Base-by-base conservation (phyloP, 768 basidiomycete genomes). In the Suillus bovinus region DNA sequence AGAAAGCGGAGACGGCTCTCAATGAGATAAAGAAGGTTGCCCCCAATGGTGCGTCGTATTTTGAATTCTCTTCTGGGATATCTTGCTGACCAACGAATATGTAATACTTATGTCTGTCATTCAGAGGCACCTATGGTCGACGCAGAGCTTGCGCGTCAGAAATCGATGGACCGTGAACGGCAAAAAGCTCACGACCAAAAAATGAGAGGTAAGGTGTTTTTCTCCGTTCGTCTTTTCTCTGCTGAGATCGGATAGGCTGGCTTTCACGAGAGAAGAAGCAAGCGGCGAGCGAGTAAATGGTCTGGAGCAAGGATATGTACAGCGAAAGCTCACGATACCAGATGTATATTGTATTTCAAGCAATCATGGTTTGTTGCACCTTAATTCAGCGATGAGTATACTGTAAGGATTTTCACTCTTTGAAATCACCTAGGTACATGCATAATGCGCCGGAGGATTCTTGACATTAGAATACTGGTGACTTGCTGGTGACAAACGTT, bases 171-270 rank as follows among this genome's bases (percentile, higher is more conserved):
- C 60, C 84, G 87, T 65, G 87, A 87, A 70, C 82, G 85, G 49
- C 87, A 90, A 64, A 84, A 77, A 65, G 82, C 71, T 0, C 82
- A 86, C 64, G 88, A 87, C 63, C 79, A 87, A 71, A 93, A 89
- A 72, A 77, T 93, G 71, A 89, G 87, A 79, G 93, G 92, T 89
- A 44, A 42, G 66, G 65, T 20, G 59, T 63, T 20, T 8, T 52
- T 1, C 36, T 33, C 1, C 17, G 6, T 24, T 34, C 24, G 44
- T 22, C n/a, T 61, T 10, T 13, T 5, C 17, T 2, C 14, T 29
- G 27, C 65, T 69, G 10, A 17, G 36, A 61, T 24, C 44, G 24
- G 47, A 49, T 29, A 76, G 76, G 76, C 52, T 75, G 71, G 71
- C 52, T 76, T 41, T 71, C 75, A 53, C 63, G 75, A 61, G 75